These are phyloP conservation scores for Sphaerostilbella broomeana DNA, from an alignment of 2,329 filamentous ascomycete species.

Conservation along the genomic window DNA sequence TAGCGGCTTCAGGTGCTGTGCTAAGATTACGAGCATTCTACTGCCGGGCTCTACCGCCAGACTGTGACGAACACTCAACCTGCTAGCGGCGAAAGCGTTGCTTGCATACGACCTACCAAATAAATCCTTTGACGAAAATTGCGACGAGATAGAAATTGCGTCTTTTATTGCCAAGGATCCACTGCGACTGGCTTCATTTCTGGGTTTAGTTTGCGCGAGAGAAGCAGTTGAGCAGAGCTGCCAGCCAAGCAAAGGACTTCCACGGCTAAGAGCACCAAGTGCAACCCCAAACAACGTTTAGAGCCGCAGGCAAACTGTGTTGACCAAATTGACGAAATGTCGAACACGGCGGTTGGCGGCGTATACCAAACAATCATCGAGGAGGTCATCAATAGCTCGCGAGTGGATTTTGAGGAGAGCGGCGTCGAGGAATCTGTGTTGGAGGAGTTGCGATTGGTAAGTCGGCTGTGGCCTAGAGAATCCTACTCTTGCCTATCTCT, in stretches of 20 bases:
- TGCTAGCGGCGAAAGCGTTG: no score
- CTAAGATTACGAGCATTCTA: no score
- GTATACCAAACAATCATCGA: slow-evolving; percentile 75
- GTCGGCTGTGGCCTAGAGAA: slow-evolving; percentile 24
- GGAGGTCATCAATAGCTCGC: slow-evolving; percentile 85
- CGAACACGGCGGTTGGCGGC: slow-evolving; percentile 57
- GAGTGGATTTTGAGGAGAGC: slow-evolving; percentile 94
- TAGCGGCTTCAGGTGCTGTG: slow-evolving; percentile 5
- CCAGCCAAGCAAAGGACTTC: neutral
- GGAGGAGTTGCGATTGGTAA: slow-evolving; percentile 80
- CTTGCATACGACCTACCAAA: no score
- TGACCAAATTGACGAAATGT: slow-evolving; percentile 39
- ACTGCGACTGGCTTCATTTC: neutral
- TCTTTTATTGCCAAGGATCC: neutral
- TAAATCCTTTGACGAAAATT: no score
- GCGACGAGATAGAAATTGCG: neutral
- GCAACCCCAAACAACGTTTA: slow-evolving; percentile 8
- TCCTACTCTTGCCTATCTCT: neutral
- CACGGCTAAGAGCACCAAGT: slow-evolving; percentile 1
- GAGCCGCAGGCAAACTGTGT: slow-evolving; percentile 8
- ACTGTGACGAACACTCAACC: no score
- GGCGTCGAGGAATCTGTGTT: slow-evolving; percentile 84
- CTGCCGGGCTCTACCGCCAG: no score
- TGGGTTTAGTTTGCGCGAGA: neutral
- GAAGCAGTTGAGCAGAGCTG: neutral